Conservation (phyloP, 2,329 filamentous ascomycete genomes). For the Neonectria punicea region DNA sequence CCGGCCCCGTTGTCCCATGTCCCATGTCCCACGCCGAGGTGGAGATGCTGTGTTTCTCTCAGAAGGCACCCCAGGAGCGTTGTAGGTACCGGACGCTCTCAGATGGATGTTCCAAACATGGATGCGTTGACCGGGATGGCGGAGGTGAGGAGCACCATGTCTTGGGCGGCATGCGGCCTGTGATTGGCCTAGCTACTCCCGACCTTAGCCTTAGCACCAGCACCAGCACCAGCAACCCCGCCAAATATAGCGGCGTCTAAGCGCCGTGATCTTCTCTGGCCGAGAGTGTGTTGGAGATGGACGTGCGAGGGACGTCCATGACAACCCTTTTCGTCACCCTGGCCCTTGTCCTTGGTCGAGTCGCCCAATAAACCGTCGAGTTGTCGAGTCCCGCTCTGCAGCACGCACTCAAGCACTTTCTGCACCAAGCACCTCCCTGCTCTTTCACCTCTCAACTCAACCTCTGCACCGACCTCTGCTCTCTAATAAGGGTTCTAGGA, state of each 20-base stretch:
- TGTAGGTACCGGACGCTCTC: background rate
- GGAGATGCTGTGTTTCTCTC: conserved; percentile 4
- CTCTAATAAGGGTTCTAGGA: background rate
- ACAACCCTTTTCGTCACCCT: conserved; percentile 3
- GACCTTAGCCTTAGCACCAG: conserved; percentile 25
- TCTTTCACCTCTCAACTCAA: background rate
- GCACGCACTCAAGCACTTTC: background rate
- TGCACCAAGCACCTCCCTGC: background rate
- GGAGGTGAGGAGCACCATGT: conserved; percentile 11
- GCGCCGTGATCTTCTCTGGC: conserved; percentile 27
- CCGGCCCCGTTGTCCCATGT: background rate
- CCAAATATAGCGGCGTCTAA: conserved; percentile 45
- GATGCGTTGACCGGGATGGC: conserved; percentile 11
- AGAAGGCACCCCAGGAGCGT: no score
- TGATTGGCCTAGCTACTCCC: conserved; percentile 12
- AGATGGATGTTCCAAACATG: background rate
- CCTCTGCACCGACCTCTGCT: background rate
- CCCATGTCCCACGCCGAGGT: conserved; percentile 5
- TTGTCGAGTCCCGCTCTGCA: conserved; percentile 3
- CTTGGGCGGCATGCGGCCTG: conserved; percentile 10
- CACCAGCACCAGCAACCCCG: conserved; percentile 33
- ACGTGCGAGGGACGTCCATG: background rate
- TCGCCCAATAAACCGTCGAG: background rate
- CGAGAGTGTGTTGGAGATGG: background rate
- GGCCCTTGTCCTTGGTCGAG: background rate